Conservation (phyloP, 2,329 filamentous ascomycete species). For the Arthrobotrys megalospora region DNA sequence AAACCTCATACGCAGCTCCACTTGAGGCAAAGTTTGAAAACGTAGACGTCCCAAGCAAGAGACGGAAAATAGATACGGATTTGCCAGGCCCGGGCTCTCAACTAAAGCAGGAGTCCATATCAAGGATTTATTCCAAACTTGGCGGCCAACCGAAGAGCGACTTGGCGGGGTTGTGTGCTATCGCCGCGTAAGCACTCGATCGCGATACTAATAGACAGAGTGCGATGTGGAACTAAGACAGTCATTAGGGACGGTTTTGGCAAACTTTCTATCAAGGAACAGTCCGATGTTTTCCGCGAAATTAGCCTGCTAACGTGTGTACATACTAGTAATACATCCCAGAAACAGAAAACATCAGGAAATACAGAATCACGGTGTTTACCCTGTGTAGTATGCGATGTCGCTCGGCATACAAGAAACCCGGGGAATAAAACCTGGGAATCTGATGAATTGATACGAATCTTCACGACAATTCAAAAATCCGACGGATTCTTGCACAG, state of each 20-base stretch:
- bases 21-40: background rate
- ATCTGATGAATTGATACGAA: constrained; percentile 22
- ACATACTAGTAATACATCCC: background rate
- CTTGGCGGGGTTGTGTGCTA: constrained; percentile 34
- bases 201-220: background rate
- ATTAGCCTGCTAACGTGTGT: constrained; percentile 35
- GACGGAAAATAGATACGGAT: constrained; percentile 34
- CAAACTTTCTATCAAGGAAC: constrained; percentile 54
- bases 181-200: constrained; percentile 41
- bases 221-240: background rate
- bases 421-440: background rate
- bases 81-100: background rate
- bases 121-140: constrained; percentile 46
- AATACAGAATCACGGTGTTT: background rate
- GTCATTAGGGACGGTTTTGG: constrained; percentile 46
- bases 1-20: background rate
- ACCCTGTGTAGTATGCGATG: constrained; percentile 45
- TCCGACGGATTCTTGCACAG: constrained; percentile 70
- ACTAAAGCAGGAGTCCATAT: constrained; percentile 23
- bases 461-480: constrained; percentile 50
- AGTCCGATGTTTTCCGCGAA: constrained; percentile 42
- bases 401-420: background rate
- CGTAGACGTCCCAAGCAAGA: constrained; percentile 45
- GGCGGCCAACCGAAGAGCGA: constrained; percentile 33
- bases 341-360: background rate